Percentiles rank a stretch among this genome's conserved stretches.
These are phyloP conservation scores for Stellera chamaejasme DNA, from an alignment of 345 rosid species.

Conservation along the genomic window DNA sequence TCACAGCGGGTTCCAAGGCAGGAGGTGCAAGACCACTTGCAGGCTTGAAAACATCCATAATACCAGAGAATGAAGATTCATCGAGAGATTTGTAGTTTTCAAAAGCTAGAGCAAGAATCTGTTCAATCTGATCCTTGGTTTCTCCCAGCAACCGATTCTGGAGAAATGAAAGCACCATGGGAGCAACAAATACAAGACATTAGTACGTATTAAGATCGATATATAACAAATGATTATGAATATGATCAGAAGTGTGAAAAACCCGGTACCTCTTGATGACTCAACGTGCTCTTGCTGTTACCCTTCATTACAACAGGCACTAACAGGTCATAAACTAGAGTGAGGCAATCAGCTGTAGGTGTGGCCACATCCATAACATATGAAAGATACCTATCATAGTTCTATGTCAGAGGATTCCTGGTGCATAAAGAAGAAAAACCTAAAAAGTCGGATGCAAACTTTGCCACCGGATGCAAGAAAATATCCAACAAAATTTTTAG, in stretches of 20 bases:
- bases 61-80: conserved; percentile 71
- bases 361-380: conserved; percentile 98
- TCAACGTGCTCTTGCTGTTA: conserved; percentile 60
- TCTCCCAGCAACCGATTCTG: conserved; percentile 93
- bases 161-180: conserved; percentile 8
- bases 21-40: conserved; percentile 85
- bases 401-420: conserved; percentile 3
- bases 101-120: conserved; percentile 73
- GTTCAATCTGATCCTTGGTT: conserved; percentile 94
- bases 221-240: background rate
- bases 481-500: background rate
- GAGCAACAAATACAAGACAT: background rate
- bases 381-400: conserved; percentile 67
- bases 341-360: conserved; percentile 93
- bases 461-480: conserved; percentile 4
- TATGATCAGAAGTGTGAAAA: background rate
- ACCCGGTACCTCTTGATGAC: conserved; percentile 91
- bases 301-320: conserved; percentile 90
- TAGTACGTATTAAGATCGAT: background rate
- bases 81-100: conserved; percentile 95
- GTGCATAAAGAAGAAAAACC: conserved; percentile 1
- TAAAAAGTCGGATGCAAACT: conserved; percentile 2
- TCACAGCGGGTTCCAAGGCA: conserved; percentile 83
- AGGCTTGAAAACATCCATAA: conserved; percentile 58
- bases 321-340: conserved; percentile 71